Base-by-base conservation (phyloP, 140 eudicot species). In the Bidens hawaiensis region DNA sequence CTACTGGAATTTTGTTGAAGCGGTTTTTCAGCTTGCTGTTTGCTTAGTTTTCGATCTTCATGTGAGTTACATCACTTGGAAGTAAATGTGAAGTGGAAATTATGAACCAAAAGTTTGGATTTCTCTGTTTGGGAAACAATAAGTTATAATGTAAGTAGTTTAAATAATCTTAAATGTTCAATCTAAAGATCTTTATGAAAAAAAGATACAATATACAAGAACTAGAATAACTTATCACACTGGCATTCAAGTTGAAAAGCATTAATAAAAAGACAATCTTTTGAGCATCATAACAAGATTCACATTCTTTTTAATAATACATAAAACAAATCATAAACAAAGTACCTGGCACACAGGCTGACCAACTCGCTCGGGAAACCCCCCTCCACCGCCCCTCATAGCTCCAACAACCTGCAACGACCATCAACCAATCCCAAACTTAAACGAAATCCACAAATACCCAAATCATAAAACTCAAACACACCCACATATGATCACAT, bases 291-390 rank as follows among this genome's bases (percentile, higher is more conserved):
- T 50, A 63, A 18, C 46, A 30, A 18, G 13, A 68, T 43, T 24
- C 7, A 24, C 2, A 23, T 19, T 40, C 56, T 15, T 59, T 15
- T 14, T 3, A 40, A 4, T 9, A 31, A 4, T 9, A 31, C 34
- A 60, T 27, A 48, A 7, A 68, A 58, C 64, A 26, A 27, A 49
- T 49, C 58, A 19, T 33, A 71, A 67, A 49, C 13, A 19, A 21
- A 26, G 11, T 85, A 93, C 99, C 96, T 85, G 95, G 74, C 99
- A 91, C 13, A 82, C 75, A 62, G 96, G 96, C 71, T 87, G 96
- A 23, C 95, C 99, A 27, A 58, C 67, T 26, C 96, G 85, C 82
- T 93, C 96, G 0, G 99, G 96, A 60, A 64, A 81, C 59, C 81
- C 89, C 31, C 76, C 95, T 74, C 82, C 93, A 62, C 74, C 25